These are phyloP conservation scores for Fusarium proliferatum DNA, from an alignment of 2,329 filamentous ascomycete genomes.

Conservation along the genomic window DNA sequence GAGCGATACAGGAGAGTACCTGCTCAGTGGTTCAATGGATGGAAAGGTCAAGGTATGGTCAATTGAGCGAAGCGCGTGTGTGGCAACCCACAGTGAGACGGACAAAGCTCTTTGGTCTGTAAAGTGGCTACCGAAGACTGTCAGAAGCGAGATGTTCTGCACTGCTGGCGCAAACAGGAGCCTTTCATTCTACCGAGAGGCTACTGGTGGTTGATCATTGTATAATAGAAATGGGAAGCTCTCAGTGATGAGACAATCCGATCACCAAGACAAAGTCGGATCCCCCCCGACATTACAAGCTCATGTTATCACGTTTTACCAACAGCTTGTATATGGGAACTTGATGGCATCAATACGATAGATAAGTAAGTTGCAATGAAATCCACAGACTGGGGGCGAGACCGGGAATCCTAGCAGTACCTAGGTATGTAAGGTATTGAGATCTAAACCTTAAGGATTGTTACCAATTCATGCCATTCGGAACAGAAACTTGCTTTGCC, in stretches of 20 bases:
- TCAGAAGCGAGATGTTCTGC: slow-evolving; percentile 77
- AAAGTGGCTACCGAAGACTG: slow-evolving; percentile 81
- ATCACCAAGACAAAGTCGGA: not conserved
- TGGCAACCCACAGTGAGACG: slow-evolving; percentile 93
- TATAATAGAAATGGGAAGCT: not conserved
- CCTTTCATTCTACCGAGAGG: slow-evolving; percentile 86
- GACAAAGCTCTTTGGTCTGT: slow-evolving; percentile 87
- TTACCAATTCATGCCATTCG: not conserved
- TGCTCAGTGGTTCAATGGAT: slow-evolving; percentile 89
- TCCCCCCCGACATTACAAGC: not conserved
- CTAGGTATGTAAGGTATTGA: not conserved
- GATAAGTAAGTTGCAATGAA: not conserved
- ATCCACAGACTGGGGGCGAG: not conserved
- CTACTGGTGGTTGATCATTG: slow-evolving; percentile 56
- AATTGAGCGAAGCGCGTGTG: slow-evolving; percentile 82
- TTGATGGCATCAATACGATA: not conserved
- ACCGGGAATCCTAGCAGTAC: not conserved
- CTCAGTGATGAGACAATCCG: not conserved
- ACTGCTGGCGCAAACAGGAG: slow-evolving; percentile 81
- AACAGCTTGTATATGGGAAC: not conserved
- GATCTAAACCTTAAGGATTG: not conserved
- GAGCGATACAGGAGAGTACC: slow-evolving; percentile 91
- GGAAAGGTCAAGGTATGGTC: slow-evolving; percentile 98
- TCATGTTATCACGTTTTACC: not conserved
- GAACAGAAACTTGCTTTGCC: not conserved